These are phyloP conservation scores for Fusarium phyllophilum DNA, from an alignment of 2,329 filamentous ascomycete species.

Conservation along the genomic window DNA sequence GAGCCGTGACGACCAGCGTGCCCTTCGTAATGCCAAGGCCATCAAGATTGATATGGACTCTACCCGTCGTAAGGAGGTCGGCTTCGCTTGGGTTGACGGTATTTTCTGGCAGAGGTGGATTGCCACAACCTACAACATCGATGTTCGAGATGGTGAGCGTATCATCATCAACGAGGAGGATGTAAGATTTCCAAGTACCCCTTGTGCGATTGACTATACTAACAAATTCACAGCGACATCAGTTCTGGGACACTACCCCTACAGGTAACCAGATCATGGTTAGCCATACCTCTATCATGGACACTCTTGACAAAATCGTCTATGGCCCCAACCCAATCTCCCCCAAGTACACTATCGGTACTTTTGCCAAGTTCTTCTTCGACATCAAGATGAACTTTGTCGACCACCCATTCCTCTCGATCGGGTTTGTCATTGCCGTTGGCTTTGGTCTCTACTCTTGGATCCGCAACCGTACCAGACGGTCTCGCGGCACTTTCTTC, in stretches of 20 bases:
- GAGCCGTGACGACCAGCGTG: slow-evolving; percentile 89
- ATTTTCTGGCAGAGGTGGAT: slow-evolving; percentile 99
- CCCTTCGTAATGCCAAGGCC: slow-evolving; percentile 85
- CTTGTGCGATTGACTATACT: slow-evolving; percentile 39
- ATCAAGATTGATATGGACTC: slow-evolving; percentile 93
- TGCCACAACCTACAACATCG: slow-evolving; percentile 91
- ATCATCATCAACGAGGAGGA: slow-evolving; percentile 98
- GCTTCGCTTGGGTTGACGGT: slow-evolving; percentile 97
- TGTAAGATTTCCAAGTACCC: slow-evolving; percentile 66
- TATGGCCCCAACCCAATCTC: slow-evolving; percentile 75
- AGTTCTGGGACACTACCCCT: slow-evolving; percentile 93
- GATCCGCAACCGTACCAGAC: slow-evolving; percentile 64
- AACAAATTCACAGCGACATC: slow-evolving; percentile 73
- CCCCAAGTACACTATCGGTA: slow-evolving; percentile 80
- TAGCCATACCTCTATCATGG: slow-evolving; percentile 88
- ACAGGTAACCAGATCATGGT: slow-evolving; percentile 91
- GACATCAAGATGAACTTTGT: slow-evolving; percentile 68
- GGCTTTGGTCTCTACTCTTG: slow-evolving; percentile 63
- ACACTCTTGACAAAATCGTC: slow-evolving; percentile 80
- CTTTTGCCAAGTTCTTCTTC: slow-evolving; percentile 77
- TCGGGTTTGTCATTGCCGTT: slow-evolving; percentile 68
- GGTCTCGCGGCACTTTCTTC: slow-evolving; percentile 68
- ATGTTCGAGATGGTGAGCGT: slow-evolving; percentile 86
- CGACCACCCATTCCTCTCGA: slow-evolving; percentile 68
- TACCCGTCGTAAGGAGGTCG: slow-evolving; percentile 86